phyloP scores from a whole-genome alignment of 148 eudicot genomes.

The Chenopodium berlandieri region DNA sequence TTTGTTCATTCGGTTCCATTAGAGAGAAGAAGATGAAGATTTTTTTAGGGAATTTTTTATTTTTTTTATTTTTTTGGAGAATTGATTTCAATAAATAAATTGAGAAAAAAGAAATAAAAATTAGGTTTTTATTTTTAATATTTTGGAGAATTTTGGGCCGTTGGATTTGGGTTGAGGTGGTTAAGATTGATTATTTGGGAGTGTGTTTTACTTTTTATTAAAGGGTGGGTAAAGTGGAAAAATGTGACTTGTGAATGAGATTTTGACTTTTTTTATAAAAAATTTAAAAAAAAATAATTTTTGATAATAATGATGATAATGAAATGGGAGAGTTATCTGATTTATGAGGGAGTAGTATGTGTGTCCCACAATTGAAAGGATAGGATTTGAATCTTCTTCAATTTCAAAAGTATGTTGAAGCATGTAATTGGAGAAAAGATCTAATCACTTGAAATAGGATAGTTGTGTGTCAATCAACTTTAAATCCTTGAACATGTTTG shows the following conservation, averaged over 20 bases:
- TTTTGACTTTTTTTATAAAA: neutral
- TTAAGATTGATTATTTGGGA: neutral
- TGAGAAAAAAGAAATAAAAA: neutral
- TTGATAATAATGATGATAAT: neutral
- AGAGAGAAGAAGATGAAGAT: conserved; percentile 1
- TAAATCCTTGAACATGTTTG: too few relatives aligned
- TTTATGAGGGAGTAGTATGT: neutral
- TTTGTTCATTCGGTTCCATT: conserved; percentile 52
- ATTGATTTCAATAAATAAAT: conserved; percentile 9
- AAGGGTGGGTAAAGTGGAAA: neutral
- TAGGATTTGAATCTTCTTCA: neutral
- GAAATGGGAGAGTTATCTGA: neutral
- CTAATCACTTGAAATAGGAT: too few relatives aligned
- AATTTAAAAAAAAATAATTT: neutral
- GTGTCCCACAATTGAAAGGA: conserved; percentile 8
- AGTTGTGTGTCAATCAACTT: too few relatives aligned
- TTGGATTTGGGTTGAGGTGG: neutral
- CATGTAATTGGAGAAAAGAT: neutral
- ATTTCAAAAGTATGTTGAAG: neutral
- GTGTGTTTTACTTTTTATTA: neutral
- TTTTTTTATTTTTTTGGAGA: conserved; percentile 27
- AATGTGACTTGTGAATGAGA: neutral
- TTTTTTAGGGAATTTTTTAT: conserved; percentile 16
- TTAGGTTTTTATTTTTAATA: neutral
- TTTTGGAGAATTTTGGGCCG: conserved; percentile 10